Conservation (phyloP, 2,329 filamentous ascomycete species). For the Sporothrix euskadiensis region DNA sequence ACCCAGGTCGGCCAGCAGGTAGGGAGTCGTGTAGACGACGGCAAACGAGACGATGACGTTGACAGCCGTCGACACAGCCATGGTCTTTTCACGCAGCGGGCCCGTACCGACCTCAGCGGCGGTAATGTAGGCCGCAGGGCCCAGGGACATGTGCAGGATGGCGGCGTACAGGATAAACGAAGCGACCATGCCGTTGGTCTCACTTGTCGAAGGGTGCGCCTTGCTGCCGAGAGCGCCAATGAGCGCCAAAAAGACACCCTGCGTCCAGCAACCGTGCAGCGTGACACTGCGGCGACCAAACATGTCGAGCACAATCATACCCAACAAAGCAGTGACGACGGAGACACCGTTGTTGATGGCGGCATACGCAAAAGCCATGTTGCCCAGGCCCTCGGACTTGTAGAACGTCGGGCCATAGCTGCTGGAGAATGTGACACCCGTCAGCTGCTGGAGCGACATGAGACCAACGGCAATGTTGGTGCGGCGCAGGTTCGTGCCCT, state of each 20-base stretch:
- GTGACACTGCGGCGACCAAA: slow-evolving; percentile 23
- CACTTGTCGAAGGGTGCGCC: slow-evolving; percentile 5
- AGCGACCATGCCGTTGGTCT: slow-evolving; percentile 21
- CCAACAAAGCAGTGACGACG: slow-evolving; percentile 11
- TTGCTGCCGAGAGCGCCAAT: slow-evolving; percentile 19
- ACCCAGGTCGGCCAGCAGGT: slow-evolving; percentile 18
- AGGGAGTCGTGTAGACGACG: slow-evolving; percentile 22
- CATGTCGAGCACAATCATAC: slow-evolving; percentile 11
- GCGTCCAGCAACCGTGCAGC: slow-evolving; percentile 24
- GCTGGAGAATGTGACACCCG: slow-evolving; percentile 22
- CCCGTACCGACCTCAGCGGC: slow-evolving; percentile 18
- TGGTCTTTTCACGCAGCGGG: slow-evolving; percentile 23
- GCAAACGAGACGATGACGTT: slow-evolving; percentile 22
- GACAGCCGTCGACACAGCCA: slow-evolving; percentile 13
- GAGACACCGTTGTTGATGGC: slow-evolving; percentile 25
- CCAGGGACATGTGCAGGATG: slow-evolving; percentile 20
- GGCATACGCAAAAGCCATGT: slow-evolving; percentile 22
- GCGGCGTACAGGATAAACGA: slow-evolving; percentile 20
- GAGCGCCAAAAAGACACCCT: slow-evolving; percentile 19
- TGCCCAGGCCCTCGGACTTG: slow-evolving; percentile 17
- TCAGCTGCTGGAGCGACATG: slow-evolving; percentile 21
- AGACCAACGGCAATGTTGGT: slow-evolving; percentile 26
- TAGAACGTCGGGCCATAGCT: slow-evolving; percentile 23
- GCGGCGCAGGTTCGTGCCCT: slow-evolving; percentile 18
- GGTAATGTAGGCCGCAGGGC: slow-evolving; percentile 18